These are phyloP conservation scores for Parasarocladium wereldwijsianum DNA, from an alignment of 2,329 filamentous ascomycete genomes.

Conservation along the genomic window DNA sequence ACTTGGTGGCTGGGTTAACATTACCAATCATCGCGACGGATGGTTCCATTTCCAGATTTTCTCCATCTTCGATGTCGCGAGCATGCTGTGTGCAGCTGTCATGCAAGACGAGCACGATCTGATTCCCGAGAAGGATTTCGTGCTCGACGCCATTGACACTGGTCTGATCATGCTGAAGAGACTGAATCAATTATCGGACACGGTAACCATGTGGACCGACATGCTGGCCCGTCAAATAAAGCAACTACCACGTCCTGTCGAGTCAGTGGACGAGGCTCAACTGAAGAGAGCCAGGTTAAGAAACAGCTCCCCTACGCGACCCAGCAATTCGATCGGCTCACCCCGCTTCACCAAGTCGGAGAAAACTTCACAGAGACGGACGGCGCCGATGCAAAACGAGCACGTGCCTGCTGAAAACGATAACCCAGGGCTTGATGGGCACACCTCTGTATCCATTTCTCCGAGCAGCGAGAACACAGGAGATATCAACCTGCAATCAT, in stretches of 20 bases:
- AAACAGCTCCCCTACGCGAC: background rate
- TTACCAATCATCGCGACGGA: slow-evolving; percentile 27
- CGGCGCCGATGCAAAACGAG: background rate
- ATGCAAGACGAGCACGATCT: slow-evolving; percentile 27
- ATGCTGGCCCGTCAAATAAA: slow-evolving; percentile 3
- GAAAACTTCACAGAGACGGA: slow-evolving; percentile 1
- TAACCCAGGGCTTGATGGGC: background rate
- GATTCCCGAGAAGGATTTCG: slow-evolving; percentile 21
- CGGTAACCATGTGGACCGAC: slow-evolving; percentile 1
- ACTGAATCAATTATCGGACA: slow-evolving; percentile 1
- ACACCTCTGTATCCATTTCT: slow-evolving; percentile 1
- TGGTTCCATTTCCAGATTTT: slow-evolving; percentile 37
- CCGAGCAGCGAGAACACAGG: slow-evolving; percentile 3
- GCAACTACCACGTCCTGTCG: slow-evolving; percentile 2
- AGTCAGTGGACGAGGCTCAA: background rate
- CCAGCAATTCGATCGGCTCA: background rate
- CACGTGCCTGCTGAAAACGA: slow-evolving; percentile 1
- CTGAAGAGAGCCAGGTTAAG: background rate
- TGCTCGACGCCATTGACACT: slow-evolving; percentile 20
- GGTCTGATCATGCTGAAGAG: slow-evolving; percentile 1
- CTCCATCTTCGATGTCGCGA: slow-evolving; percentile 33
- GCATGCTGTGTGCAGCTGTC: slow-evolving; percentile 32
- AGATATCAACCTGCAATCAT: too few species aligned
- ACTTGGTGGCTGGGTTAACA: slow-evolving; percentile 27
- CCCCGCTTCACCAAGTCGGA: background rate